Percentiles rank a stretch among this genome's conserved stretches.
Evolutionary conservation across 2,329 filamentous ascomycete species (phyloP).

Genomic region (Fusarium pseudograminearum): DNA sequence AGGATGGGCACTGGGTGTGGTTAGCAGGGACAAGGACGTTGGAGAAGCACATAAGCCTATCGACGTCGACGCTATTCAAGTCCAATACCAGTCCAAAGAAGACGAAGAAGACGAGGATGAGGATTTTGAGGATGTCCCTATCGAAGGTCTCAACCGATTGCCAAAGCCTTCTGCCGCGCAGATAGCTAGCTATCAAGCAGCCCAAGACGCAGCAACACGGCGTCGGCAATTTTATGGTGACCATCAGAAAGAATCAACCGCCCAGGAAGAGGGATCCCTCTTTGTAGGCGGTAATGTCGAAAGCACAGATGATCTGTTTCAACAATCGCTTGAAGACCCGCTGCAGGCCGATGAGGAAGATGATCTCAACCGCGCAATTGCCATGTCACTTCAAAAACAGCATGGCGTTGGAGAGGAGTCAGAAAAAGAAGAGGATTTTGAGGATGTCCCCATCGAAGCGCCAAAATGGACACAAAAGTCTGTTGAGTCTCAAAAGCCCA

Average conservation of each 20-base stretch:
- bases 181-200: conserved; percentile 43
- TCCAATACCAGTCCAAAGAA: conserved; percentile 67
- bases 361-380: conserved; percentile 84
- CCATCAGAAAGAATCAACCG: conserved; percentile 27
- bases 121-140: conserved; percentile 92
- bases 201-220: conserved; percentile 43
- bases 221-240: conserved; percentile 49
- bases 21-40: conserved; percentile 84
- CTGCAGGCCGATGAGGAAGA: conserved; percentile 60
- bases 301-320: conserved; percentile 29
- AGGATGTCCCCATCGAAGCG: conserved; percentile 60
- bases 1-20: conserved; percentile 94
- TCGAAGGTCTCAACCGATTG: conserved; percentile 87
- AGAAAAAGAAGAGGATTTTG: conserved; percentile 60
- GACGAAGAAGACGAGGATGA: conserved; percentile 78
- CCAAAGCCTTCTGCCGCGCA: conserved; percentile 66
- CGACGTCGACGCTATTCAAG: conserved; percentile 79
- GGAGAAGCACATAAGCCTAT: conserved; percentile 89
- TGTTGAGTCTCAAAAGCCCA: conserved; percentile 63
- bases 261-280: conserved; percentile 62
- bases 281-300: conserved; percentile 54
- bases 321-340: conserved; percentile 54
- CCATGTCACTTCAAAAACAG: conserved; percentile 81
- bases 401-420: conserved; percentile 56
- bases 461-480: conserved; percentile 70